Base-by-base conservation (phyloP, 768 basidiomycete genomes). In the Termitomyces sp. region DNA sequence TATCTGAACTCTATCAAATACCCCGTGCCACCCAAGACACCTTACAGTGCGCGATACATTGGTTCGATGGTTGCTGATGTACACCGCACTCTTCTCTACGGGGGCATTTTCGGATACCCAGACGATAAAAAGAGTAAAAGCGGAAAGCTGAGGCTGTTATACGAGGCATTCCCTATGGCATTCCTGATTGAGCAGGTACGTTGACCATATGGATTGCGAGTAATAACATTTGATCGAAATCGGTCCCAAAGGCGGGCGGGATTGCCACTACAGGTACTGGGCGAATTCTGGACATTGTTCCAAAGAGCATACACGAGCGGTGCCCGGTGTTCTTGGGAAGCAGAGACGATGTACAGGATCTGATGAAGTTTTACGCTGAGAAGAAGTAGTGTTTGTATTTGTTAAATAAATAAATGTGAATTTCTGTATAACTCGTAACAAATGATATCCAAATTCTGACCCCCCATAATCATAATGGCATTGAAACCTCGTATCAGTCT, bases 31-130 rank as follows among this genome's bases (percentile, higher is more conserved):
- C 86, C 85, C 34, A 94, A 87, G 71, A 76, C 83, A 25, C 95
- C 96, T 10, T 96, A 97, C 69, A 92, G 89, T 60, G 87, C 91
- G 61, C 84, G 94, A 59, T 87, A 99, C 74, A 97, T 98, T 69
- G 97, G 97, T 27, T 95, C 93, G 59, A 99, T 99, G 97, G 97
- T 98, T 35, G 95, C 96, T 51, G 96, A 99, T 73, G 96, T 98
- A 25, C 95, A 97, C 74, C 82, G 96, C 64, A 99, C 96, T 6
- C 75, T 99, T 32, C 79, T 99, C 4, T 99, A 99, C 68, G 97
- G 97, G 23, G 97, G 97, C 42, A 98, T 99, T 66, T 99, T 99
- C 66, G 96, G 95, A 9, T 99, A 99, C 72, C 97, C 97, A 8
- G 87, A 87, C 67, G 97, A 99, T 76, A 97, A 92, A 83, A 98